Conservation (phyloP, 345 rosid genomes). For the Balakata baccata region DNA sequence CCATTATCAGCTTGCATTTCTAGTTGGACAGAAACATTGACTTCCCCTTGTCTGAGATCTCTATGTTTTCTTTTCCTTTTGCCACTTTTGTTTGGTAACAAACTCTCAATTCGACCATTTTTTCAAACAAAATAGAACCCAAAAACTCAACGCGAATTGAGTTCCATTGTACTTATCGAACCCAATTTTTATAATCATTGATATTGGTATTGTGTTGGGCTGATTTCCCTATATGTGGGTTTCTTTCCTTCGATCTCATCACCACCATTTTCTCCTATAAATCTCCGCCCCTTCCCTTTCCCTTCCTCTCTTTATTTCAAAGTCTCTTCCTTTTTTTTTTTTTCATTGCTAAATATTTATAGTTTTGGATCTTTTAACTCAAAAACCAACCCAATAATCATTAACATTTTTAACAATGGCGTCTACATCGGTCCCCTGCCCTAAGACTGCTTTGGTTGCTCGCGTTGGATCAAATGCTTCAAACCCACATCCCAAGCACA, state of each 20-base stretch:
- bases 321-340: not conserved
- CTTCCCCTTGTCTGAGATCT: not conserved
- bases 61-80: not conserved
- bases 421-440: constrained; percentile 54
- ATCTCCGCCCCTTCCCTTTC: not conserved
- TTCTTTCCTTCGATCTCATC: constrained; percentile 32
- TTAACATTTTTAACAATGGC: constrained; percentile 39
- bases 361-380: not conserved
- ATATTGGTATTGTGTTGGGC: not conserved
- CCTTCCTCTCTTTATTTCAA: not conserved
- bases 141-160: not conserved
- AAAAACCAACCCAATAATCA: not conserved
- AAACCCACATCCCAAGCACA: constrained; percentile 25
- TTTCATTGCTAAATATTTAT: not conserved
- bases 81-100: constrained; percentile 1
- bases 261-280: constrained; percentile 24
- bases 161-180: constrained; percentile 19
- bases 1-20: not conserved
- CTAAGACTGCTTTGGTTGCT: constrained; percentile 51
- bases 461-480: constrained; percentile 41
- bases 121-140: not conserved
- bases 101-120: not conserved
- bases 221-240: not conserved
- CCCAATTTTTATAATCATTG: not conserved
- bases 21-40: constrained; percentile 1